Evolutionary conservation across 129 eudicot genomes (phyloP).

Genomic region (Artemisia annua): DNA sequence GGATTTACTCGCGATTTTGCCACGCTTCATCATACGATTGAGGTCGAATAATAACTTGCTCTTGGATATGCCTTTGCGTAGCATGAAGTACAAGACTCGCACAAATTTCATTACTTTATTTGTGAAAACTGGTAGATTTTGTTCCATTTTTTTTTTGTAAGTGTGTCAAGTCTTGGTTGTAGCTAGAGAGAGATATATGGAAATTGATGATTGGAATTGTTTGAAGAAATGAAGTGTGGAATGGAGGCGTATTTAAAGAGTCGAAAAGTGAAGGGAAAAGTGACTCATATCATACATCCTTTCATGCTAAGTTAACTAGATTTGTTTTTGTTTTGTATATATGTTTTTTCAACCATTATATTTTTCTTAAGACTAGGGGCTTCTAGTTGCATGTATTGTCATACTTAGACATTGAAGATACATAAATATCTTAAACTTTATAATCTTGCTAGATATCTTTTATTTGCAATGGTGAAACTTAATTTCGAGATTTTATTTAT

Average conservation of each 20-base stretch:
- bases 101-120: slow-evolving; percentile 51
- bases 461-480: too few relatives aligned
- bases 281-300: slow-evolving; percentile 12
- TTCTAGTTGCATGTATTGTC: too few relatives aligned
- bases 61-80: slow-evolving; percentile 57
- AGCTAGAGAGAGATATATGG: neutral
- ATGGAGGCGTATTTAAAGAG: slow-evolving; percentile 34
- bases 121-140: slow-evolving; percentile 40
- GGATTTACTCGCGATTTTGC: slow-evolving; percentile 52
- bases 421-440: too few relatives aligned
- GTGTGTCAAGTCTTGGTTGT: neutral
- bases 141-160: slow-evolving; percentile 49
- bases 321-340: too few relatives aligned
- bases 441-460: too few relatives aligned
- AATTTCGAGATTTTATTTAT: too few relatives aligned
- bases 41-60: slow-evolving; percentile 45
- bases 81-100: slow-evolving; percentile 48
- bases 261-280: neutral
- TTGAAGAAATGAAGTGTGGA: slow-evolving; percentile 4
- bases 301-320: slow-evolving; percentile 21
- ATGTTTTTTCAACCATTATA: too few relatives aligned
- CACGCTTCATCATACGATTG: slow-evolving; percentile 52
- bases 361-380: too few relatives aligned
- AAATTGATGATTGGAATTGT: slow-evolving; percentile 6
- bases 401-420: too few relatives aligned